Evolutionary conservation across 306 rosid genomes (phyloP), one percentile per base, ranked within the genome.

Genomic region (Acacia confusa): DNA sequence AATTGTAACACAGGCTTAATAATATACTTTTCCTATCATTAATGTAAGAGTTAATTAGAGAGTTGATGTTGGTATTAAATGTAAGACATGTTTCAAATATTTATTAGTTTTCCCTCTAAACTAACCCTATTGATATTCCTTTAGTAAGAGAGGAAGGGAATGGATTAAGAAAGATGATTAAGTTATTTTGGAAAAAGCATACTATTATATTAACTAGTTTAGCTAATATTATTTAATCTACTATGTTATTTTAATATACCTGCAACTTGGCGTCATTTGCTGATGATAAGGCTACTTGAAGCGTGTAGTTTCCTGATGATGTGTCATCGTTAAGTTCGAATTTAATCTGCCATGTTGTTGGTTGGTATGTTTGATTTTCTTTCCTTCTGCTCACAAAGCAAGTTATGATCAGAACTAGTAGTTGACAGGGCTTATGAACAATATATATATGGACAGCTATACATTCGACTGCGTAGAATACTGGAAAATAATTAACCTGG

Each of bases 231-330:
- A 5, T 36, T 36, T 6, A 36, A 5, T 36, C 40, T 6, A 6
- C 8, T 6, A n/a, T n/a, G n/a, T n/a, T n/a, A n/a, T n/a, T n/a
- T n/a, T 36, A 36, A 36, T 36, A 13, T 16, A 50, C 95, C 96
- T 91, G 88, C 24, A 93, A 41, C 17, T 87, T 80, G 25, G 89
- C 76, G 3, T 34, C 28, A 28, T 82, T n/a, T 14, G 96, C 87
- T 5, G 89, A 81, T 34, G 97, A 97, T 44, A 95, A 36, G 38
- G 97, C 97, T 34, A 95, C 2, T 75, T 88, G 98, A 53, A 95
- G 87, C 22, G 96, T 93, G 84, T 95, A 93, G 38, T 75, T 84
- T 79, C 87, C 89, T 0, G 10, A 12, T 17, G 48, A 7, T 34
- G 10, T 14, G 38, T 27, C 68, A 19, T 32, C 77, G 14, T 86